Evolutionary conservation across 176 grass and related monocot genomes (phyloP).

Genomic region (Aegilops bicornis): DNA sequence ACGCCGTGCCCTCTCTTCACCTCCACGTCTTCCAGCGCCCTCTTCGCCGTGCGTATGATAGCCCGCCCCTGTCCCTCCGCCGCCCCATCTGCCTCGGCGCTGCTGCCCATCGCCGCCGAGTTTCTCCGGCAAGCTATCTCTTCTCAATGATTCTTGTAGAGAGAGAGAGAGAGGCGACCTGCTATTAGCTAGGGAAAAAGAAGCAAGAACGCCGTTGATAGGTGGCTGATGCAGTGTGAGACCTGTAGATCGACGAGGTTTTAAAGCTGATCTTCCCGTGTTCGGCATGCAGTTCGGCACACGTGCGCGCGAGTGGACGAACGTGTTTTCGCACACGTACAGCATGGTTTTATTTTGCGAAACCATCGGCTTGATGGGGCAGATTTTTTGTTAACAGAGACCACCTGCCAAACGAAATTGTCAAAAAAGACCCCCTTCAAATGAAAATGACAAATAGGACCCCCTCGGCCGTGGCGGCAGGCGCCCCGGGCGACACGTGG

Average conservation of each 20-base stretch:
- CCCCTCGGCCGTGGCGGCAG: too few species aligned
- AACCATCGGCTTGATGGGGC: too few species aligned
- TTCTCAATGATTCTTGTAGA: too few species aligned
- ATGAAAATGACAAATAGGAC: too few species aligned
- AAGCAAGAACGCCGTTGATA: background rate
- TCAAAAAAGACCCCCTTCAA: too few species aligned
- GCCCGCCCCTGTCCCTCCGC: background rate
- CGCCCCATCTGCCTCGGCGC: background rate
- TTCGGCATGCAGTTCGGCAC: background rate
- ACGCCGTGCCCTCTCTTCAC: background rate
- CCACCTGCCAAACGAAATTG: too few species aligned
- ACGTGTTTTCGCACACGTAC: too few species aligned
- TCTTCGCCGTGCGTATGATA: constrained; percentile 10
- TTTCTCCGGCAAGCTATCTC: background rate
- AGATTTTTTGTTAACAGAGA: too few species aligned
- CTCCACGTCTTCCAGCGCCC: background rate
- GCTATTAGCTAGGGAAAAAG: background rate
- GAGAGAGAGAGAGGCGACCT: too few species aligned
- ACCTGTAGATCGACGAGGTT: too few species aligned
- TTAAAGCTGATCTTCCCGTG: background rate
- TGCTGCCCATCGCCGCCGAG: background rate
- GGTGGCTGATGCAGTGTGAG: background rate
- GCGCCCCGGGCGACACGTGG: too few species aligned
- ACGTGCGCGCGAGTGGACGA: background rate
- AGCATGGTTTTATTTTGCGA: background rate